These are phyloP conservation scores for Podila minutissima DNA, from an alignment of 192 early-diverging fungal genomes.

Conservation along the genomic window DNA sequence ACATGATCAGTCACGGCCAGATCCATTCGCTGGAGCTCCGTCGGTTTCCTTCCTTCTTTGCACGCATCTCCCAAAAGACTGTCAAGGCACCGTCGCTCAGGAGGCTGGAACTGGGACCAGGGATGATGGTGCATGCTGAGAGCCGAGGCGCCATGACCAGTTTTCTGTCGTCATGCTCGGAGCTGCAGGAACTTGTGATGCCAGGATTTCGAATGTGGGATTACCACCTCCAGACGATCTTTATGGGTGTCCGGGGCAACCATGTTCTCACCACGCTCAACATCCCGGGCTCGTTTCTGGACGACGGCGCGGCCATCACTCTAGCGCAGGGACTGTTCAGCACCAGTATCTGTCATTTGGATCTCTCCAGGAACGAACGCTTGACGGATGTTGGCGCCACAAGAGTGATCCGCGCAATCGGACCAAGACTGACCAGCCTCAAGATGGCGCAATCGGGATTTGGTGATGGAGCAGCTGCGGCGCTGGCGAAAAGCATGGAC, in stretches of 20 bases:
- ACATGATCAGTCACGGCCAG: constrained; percentile 34
- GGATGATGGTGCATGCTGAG: constrained; percentile 16
- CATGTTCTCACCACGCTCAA: constrained; percentile 13
- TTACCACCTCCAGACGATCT: constrained; percentile 27
- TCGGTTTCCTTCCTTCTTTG: constrained; percentile 34
- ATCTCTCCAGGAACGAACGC: constrained; percentile 37
- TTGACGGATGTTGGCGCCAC: constrained; percentile 31
- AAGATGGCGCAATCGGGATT: constrained; percentile 51
- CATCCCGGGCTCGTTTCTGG: constrained; percentile 24
- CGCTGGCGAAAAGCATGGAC: constrained; percentile 46
- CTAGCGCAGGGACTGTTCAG: constrained; percentile 42
- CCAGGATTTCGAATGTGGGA: constrained; percentile 20
- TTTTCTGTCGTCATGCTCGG: constrained; percentile 25
- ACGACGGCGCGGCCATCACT: constrained; percentile 36
- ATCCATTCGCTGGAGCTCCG: constrained; percentile 24
- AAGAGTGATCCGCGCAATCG: constrained; percentile 34
- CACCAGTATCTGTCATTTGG: constrained; percentile 33
- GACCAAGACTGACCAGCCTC: constrained; percentile 31
- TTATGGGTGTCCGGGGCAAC: constrained; percentile 12
- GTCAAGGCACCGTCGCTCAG: constrained; percentile 18
- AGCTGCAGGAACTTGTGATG: constrained; percentile 26
- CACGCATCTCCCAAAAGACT: constrained; percentile 21
- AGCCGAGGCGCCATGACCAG: constrained; percentile 15
- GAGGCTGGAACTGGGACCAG: constrained; percentile 32
- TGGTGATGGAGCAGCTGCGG: constrained; percentile 36